A percentile compares a stretch with the other conserved stretches of the same genome.
Conservation (phyloP, 257 asterid species). For the Ilex aquifolium region DNA sequence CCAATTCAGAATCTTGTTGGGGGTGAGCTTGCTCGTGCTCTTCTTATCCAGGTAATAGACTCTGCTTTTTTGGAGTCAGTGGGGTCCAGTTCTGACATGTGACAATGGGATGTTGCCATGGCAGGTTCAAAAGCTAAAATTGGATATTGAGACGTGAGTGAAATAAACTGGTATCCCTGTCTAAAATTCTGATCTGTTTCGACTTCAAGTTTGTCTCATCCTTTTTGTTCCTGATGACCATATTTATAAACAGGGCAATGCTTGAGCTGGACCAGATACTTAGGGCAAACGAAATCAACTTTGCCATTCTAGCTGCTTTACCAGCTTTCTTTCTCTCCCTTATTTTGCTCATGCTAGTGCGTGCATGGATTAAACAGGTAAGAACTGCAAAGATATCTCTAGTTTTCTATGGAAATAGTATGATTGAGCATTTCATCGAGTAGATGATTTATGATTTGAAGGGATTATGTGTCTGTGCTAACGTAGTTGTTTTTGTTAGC, state of each 20-base stretch:
- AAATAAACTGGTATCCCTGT: conserved; percentile 17
- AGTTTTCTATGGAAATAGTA: neutral
- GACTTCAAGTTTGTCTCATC: conserved; percentile 17
- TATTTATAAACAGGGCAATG: conserved; percentile 72
- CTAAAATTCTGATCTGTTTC: conserved; percentile 6
- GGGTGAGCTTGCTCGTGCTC: conserved; percentile 90
- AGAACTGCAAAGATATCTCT: neutral
- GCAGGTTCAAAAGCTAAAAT: conserved; percentile 98
- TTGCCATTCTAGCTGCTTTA: conserved; percentile 96
- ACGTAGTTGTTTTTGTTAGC: no score
- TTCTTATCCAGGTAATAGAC: conserved; percentile 79
- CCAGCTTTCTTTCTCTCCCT: conserved; percentile 96
- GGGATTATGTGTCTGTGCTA: neutral
- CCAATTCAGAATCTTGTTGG: conserved; percentile 90
- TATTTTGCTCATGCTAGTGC: conserved; percentile 65
- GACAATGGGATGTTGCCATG: conserved; percentile 14
- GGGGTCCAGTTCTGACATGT: conserved; percentile 22
- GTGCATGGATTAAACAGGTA: conserved; percentile 95
- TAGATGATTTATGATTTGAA: neutral
- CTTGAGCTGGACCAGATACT: conserved; percentile 98
- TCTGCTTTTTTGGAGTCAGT: conserved; percentile 12
- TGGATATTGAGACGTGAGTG: conserved; percentile 94
- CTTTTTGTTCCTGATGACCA: conserved; percentile 15
- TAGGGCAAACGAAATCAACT: conserved; percentile 98
- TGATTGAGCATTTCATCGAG: neutral